Evolutionary conservation across 106 monocot genomes (phyloP), one percentile per base, ranked within the genome.

Genomic region (Ottelia alismoides): DNA sequence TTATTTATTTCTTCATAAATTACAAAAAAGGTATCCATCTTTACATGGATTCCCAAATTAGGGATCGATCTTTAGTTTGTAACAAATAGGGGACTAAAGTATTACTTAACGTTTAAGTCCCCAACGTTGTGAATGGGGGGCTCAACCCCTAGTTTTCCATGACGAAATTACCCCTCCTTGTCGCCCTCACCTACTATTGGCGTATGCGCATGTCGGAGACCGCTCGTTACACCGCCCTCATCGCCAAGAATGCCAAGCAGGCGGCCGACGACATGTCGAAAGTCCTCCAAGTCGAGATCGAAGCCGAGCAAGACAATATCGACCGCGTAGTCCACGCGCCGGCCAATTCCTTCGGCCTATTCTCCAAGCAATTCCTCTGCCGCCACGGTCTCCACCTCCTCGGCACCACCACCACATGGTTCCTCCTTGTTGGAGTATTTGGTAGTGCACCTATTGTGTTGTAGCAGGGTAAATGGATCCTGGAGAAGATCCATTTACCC

Each of bases 151-250:
- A n/a, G n/a, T n/a, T n/a, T n/a, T n/a, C n/a, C n/a, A n/a, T n/a
- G n/a, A n/a, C n/a, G n/a, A n/a, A n/a, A n/a, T n/a, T n/a, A n/a
- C n/a, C n/a, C n/a, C 27, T 54, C 2, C 53, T 28, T 18, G 53
- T 28, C 11, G 53, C 53, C 3, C 53, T 54, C 2, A 54, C 53
- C 25, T 54, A 54, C 53, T 54, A 54, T 28, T 54, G 53, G 53
- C 25, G 53, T 10, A 54, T 54, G 53, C 27, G 29, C n/a, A 54
- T 54, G 53, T 28, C 53, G 25, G 53, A 54, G 19, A 54, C 53
- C 11, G 53, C 53, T 10, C 53, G 53, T 2, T 54, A 29, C 53
- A 54, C 53, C 11, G 53, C 53, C 28, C 53, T 54, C 27, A 22
- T 54, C 17, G 53, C 53, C 27, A 54, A 54, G 28, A 16, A 54